Percentiles rank a stretch among this genome's conserved stretches.
Evolutionary conservation across 305 asterid genomes (phyloP).

Genomic region (Fraxinus paxiana): DNA sequence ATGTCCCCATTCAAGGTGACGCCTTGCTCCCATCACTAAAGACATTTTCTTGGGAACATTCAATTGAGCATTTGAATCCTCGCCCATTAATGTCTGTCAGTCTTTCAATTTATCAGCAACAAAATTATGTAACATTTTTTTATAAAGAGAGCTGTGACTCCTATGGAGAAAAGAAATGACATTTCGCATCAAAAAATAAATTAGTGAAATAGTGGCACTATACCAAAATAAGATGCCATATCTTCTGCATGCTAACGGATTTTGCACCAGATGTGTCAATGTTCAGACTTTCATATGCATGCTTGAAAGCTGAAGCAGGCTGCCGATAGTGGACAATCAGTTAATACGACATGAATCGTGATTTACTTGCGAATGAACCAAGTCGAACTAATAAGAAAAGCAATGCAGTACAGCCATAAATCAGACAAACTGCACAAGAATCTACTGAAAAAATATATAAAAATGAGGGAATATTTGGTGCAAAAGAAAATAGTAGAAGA

Average conservation of each 20-base stretch:
- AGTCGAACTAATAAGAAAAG: not conserved
- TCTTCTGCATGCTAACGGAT: slow-evolving; percentile 89
- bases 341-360: slow-evolving; percentile 10
- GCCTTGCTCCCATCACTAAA: slow-evolving; percentile 80
- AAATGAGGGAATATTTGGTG: not conserved
- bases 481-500: not conserved
- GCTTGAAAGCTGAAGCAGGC: slow-evolving; percentile 88
- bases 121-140: slow-evolving; percentile 11
- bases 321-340: slow-evolving; percentile 34
- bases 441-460: not conserved
- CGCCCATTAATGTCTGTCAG: slow-evolving; percentile 70
- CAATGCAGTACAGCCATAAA: not conserved
- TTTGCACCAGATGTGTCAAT: slow-evolving; percentile 73
- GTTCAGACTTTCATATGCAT: slow-evolving; percentile 69
- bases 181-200: slow-evolving; percentile 16
- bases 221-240: slow-evolving; percentile 92
- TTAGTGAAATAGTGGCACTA: slow-evolving; percentile 11
- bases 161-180: slow-evolving; percentile 14
- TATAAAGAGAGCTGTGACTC: slow-evolving; percentile 10
- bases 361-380: not conserved
- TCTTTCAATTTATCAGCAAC: slow-evolving; percentile 17
- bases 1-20: slow-evolving; percentile 95
- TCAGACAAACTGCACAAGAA: slow-evolving; percentile 11
- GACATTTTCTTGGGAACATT: slow-evolving; percentile 67
- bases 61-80: slow-evolving; percentile 47